phyloP scores from a whole-genome alignment of 352 stramenopile species.

The Albugo laibachii region DNA sequence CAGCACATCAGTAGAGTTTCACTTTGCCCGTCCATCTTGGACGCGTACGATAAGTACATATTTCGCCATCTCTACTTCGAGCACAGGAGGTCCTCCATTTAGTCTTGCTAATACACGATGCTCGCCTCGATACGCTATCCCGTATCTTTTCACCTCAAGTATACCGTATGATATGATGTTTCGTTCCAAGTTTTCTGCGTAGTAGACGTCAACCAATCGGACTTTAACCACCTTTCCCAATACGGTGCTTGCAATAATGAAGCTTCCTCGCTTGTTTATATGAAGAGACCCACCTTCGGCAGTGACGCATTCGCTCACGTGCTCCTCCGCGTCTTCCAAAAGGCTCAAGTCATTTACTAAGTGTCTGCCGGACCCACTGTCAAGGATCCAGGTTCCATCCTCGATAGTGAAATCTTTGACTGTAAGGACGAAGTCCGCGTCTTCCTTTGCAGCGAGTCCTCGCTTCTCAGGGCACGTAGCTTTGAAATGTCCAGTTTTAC shows the following conservation, averaged over 20 bases:
- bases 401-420: background rate
- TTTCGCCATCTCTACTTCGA: background rate
- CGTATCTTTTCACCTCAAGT: background rate
- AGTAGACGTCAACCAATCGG: background rate
- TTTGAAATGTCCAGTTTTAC: background rate
- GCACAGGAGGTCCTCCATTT: background rate
- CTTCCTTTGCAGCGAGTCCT: background rate
- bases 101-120: background rate
- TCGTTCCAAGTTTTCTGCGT: background rate
- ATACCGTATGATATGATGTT: background rate
- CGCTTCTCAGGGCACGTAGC: background rate
- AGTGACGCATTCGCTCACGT: background rate
- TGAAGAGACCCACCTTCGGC: background rate
- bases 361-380: background rate
- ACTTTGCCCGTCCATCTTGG: background rate
- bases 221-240: background rate
- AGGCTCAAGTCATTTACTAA: background rate
- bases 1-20: background rate
- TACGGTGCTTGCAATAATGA: background rate
- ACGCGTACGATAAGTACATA: background rate
- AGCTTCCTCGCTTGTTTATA: background rate
- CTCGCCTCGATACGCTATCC: background rate
- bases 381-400: background rate
- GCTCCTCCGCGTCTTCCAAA: background rate
- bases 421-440: background rate